Evolutionary conservation across 768 basidiomycete species (phyloP).

Genomic region (Naganishia randhawae): DNA sequence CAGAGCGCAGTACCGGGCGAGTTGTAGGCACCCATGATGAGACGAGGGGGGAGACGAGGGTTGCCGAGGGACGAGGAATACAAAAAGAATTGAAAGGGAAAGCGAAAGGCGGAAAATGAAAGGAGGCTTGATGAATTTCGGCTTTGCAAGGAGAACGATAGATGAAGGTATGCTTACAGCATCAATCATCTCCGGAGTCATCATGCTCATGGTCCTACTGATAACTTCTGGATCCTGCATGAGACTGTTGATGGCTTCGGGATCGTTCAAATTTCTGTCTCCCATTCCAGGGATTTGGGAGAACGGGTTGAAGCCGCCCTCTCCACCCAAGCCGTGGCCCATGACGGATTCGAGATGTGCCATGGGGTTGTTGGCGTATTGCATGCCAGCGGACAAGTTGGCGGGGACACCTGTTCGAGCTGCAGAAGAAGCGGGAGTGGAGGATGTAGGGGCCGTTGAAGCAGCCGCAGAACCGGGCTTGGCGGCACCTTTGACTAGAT

Average conservation of each 20-base stretch:
- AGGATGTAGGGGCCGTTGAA: neutral
- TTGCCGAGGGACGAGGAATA: too few species aligned
- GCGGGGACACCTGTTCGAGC: constrained; percentile 54
- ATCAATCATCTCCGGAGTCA: constrained; percentile 79
- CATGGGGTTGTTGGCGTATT: constrained; percentile 71
- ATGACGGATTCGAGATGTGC: constrained; percentile 74
- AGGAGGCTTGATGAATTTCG: neutral
- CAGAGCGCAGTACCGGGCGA: neutral
- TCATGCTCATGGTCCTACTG: constrained; percentile 67
- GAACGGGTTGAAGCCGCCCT: constrained; percentile 73
- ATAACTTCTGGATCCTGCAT: constrained; percentile 74
- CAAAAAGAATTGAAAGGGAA: neutral
- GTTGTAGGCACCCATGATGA: neutral
- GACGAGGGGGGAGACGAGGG: neutral
- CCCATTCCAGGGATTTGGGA: constrained; percentile 69
- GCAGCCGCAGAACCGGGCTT: constrained; percentile 45
- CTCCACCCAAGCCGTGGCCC: constrained; percentile 61
- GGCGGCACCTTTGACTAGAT: constrained; percentile 84
- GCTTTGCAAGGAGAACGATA: neutral
- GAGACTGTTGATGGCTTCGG: constrained; percentile 87
- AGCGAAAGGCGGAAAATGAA: neutral
- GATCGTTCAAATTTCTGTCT: constrained; percentile 71
- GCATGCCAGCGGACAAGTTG: constrained; percentile 86
- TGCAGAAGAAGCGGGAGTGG: constrained; percentile 41
- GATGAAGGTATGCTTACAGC: constrained; percentile 50